Evolutionary conservation across 2,329 filamentous ascomycete genomes (phyloP).

Genomic region (Diaporthe aspalathi): DNA sequence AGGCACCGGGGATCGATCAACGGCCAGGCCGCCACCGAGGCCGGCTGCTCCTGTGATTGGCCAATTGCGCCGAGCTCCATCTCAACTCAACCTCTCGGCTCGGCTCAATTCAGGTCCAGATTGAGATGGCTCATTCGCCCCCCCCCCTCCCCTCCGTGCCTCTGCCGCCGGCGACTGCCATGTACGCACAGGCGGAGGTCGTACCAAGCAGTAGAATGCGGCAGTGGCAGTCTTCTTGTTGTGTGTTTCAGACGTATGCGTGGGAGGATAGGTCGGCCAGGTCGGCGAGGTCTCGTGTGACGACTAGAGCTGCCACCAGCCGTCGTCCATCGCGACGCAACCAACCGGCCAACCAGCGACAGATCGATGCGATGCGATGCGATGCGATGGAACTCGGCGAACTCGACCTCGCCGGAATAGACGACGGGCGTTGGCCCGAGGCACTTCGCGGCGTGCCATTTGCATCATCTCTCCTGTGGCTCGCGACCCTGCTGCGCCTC

Average conservation of each 20-base stretch:
- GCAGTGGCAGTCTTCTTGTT: too few relatives aligned
- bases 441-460: not conserved
- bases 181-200: too few relatives aligned
- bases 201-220: too few relatives aligned
- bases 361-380: not conserved
- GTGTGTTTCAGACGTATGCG: not conserved
- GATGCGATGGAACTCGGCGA: not conserved
- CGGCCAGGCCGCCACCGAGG: not conserved
- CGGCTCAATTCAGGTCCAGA: too few relatives aligned
- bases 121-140: too few relatives aligned
- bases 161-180: too few relatives aligned
- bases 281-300: not conserved
- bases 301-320: slow-evolving; percentile 24
- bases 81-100: not conserved
- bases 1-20: not conserved
- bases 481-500: not conserved
- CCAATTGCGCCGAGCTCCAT: slow-evolving; percentile 1
- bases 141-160: too few relatives aligned
- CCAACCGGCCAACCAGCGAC: slow-evolving; percentile 5
- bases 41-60: slow-evolving; percentile 21
- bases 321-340: slow-evolving; percentile 13
- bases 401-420: slow-evolving; percentile 19
- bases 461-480: slow-evolving; percentile 21
- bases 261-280: not conserved
- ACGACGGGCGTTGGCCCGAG: not conserved